Conservation (phyloP, 305 asterid genomes). For the Ilex paraguariensis region DNA sequence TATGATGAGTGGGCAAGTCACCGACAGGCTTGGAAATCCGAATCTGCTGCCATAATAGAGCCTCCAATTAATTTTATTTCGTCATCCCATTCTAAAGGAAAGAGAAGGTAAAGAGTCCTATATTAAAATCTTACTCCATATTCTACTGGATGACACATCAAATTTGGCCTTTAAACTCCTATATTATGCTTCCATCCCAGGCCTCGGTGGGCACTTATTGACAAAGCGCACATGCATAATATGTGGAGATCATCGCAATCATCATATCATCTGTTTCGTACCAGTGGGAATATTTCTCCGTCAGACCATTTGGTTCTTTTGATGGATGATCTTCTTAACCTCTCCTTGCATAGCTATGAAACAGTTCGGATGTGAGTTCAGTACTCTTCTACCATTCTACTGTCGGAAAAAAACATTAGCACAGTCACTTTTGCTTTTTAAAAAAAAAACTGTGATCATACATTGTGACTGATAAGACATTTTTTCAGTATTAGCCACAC, state of each 20-base stretch:
- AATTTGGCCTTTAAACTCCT: not conserved
- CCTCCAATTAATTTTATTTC: conserved; percentile 85
- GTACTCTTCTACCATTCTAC: conserved; percentile 12
- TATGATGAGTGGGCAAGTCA: conserved; percentile 97
- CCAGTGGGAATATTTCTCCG: conserved; percentile 50
- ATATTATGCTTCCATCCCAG: conserved; percentile 37
- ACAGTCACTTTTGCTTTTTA: too few relatives aligned
- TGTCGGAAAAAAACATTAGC: conserved; percentile 7
- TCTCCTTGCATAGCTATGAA: conserved; percentile 89
- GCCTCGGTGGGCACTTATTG: conserved; percentile 94
- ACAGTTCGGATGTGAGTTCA: conserved; percentile 85
- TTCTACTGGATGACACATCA: not conserved
- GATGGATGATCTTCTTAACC: conserved; percentile 85
- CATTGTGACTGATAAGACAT: too few relatives aligned
- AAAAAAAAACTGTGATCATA: conserved; percentile 5
- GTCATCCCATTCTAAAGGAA: conserved; percentile 89
- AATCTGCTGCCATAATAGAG: conserved; percentile 87
- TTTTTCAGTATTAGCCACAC: too few relatives aligned
- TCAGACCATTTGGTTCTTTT: conserved; percentile 55
- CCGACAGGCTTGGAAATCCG: conserved; percentile 94
- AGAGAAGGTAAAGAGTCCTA: conserved; percentile 58
- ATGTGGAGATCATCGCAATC: conserved; percentile 99
- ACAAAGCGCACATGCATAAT: conserved; percentile 91
- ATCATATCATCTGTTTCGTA: conserved; percentile 75
- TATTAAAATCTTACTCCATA: not conserved